Percentiles rank a stretch among this genome's conserved stretches.
Evolutionary conservation across 805 yeast species (phyloP).

Genomic region (Diddensiella santjacobensis): DNA sequence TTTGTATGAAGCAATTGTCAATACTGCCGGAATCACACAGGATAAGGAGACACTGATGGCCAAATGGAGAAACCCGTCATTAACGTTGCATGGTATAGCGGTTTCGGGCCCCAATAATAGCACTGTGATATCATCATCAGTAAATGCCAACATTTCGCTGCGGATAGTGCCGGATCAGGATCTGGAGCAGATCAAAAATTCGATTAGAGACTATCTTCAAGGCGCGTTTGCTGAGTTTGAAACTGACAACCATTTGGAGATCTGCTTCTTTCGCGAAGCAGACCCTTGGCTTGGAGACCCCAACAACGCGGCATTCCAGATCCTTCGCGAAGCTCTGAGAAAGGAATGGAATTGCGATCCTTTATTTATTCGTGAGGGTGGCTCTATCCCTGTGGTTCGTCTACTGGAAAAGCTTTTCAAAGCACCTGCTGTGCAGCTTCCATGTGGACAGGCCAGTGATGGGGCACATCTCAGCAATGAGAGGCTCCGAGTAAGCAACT

Average conservation of each 20-base stretch:
- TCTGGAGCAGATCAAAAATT: constrained; percentile 50
- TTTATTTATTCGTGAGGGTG: constrained; percentile 89
- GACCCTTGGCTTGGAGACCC: constrained; percentile 97
- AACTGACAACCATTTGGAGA: constrained; percentile 58
- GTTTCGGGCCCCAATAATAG: constrained; percentile 89
- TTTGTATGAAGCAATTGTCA: constrained; percentile 58
- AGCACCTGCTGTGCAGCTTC: constrained; percentile 93
- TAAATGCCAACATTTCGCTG: constrained; percentile 71
- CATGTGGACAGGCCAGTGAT: constrained; percentile 94
- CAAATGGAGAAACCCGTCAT: constrained; percentile 87
- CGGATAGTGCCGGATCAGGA: constrained; percentile 89
- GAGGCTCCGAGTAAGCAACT: constrained; percentile 70
- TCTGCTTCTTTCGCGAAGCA: constrained; percentile 74
- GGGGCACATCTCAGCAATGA: constrained; percentile 92
- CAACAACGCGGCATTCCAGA: constrained; percentile 63
- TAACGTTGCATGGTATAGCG: constrained; percentile 76
- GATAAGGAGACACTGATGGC: constrained; percentile 46
- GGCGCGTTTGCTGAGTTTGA: constrained; percentile 46
- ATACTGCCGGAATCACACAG: constrained; percentile 36
- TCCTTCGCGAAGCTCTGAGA: constrained; percentile 57
- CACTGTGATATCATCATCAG: constrained; percentile 83
- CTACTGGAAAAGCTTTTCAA: constrained; percentile 74
- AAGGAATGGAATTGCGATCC: constrained; percentile 76
- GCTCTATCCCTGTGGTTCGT: constrained; percentile 88
- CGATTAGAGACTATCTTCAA: constrained; percentile 46